Evolutionary conservation across 2,329 filamentous ascomycete species (phyloP), one percentile per base, ranked within the genome.

Genomic region (Cercospora nicotianae): DNA sequence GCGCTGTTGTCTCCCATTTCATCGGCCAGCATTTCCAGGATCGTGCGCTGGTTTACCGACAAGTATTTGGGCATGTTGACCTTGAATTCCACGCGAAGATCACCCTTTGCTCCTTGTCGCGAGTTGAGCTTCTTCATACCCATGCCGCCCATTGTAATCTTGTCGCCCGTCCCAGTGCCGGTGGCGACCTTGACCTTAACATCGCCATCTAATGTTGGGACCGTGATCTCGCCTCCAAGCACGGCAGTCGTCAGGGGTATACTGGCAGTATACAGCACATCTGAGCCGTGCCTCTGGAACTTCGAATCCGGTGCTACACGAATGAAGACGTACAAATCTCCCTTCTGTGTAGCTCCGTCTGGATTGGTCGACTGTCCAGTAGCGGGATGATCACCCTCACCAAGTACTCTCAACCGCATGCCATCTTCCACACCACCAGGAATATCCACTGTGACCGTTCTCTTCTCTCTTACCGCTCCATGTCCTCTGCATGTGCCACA

Each of bases 391-490:
- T 99, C 94, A 72, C 95, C 95, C 77, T 96, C 93, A 28, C 91
- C 91, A 67, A 89, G 88, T 30, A 99, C 87, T 63, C 92, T 87
- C 75, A 99, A 82, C 66, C 93, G 88, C 94, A 98, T 98, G 65
- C 94, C 94, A 78, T 99, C 94, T 78, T 98, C 95, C 33, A 99
- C 93, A 71, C 95, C 95, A 23, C 91, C 93, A 1, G 95, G 95
- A 57, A 99, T 97, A 74, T 98, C 94, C 53, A 99, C 87, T 30
- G 87, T 91, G 60, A 99, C 89, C 0, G 91, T 92, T 82, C 92
- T 93, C 69, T 89, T 86, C 76, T 97, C 92, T 73, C 93, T 87
- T 39, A 93, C 87, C 16, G 96, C 94, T 57, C 95, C 95, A 64
- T 93, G 89, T 42, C 95, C 95, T 68, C 85, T 82, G 79, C 95